These are phyloP conservation scores for Pseudogymnoascus sp. DNA, from an alignment of 2,329 filamentous ascomycete genomes.

Conservation along the genomic window DNA sequence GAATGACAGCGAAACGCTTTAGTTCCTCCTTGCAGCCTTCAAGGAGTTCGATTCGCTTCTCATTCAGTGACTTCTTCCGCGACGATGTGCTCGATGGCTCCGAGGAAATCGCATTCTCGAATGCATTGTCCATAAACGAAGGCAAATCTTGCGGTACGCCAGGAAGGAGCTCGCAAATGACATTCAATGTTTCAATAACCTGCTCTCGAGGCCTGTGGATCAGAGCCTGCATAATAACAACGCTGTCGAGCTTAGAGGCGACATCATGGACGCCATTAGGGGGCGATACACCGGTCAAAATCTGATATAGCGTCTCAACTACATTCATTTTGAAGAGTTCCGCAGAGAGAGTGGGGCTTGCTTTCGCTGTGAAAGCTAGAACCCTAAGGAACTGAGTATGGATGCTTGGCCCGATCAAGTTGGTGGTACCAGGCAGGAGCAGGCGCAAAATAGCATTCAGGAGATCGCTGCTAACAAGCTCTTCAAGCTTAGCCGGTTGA, in stretches of 20 bases:
- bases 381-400: constrained; percentile 95
- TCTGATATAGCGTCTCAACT: constrained; percentile 95
- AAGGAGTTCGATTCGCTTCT: constrained; percentile 75
- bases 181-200: constrained; percentile 92
- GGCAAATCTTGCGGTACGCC: constrained; percentile 54
- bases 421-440: constrained; percentile 86
- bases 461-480: constrained; percentile 81
- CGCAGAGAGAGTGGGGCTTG: constrained; percentile 77
- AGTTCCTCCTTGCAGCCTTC: constrained; percentile 79
- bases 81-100: constrained; percentile 38
- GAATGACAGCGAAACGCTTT: constrained; percentile 82
- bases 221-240: constrained; percentile 96
- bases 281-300: constrained; percentile 89
- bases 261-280: constrained; percentile 71
- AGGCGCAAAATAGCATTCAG: constrained; percentile 79
- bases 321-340: constrained; percentile 94
- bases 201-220: constrained; percentile 94
- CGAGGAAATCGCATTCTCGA: constrained; percentile 32
- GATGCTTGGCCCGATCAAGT: constrained; percentile 86
- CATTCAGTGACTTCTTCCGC: constrained; percentile 54
- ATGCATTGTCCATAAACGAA: constrained; percentile 37
- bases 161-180: constrained; percentile 90
- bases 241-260: constrained; percentile 83
- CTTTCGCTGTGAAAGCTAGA: constrained; percentile 79
- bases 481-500: constrained; percentile 78